Evolutionary conservation across 1,284 basidiomycete species (phyloP), one percentile per base, ranked within the genome.

Genomic region (Ustilago crameri): DNA sequence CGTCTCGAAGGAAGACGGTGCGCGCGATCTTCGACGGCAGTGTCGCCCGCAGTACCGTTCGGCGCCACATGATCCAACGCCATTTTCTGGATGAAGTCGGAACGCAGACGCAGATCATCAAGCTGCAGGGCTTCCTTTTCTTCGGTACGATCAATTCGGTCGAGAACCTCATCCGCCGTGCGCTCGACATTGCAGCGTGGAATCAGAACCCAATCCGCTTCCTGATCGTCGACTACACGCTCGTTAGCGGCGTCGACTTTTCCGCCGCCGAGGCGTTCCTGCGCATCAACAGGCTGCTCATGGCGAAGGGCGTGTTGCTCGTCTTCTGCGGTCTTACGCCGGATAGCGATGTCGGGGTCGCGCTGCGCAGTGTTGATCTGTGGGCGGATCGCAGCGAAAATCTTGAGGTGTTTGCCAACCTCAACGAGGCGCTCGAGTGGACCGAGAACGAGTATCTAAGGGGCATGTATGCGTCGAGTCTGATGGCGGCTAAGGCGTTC

Each of bases 231-330:
- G 79, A 82, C 51, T 88, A 97, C 37, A 86, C 90, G 17, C 87
- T 93, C 34, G 93, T 95, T 0, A 89, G 88, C 20, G 94, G 94
- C 0, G 90, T 98, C 26, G 95, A 98, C 84, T 91, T 98, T 87
- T 95, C 92, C 0, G 90, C 94, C 0, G 93, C 95, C 2, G 95
- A 98, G 81, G 94, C 95, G 0, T 94, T 98, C 76, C 91, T 97
- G 47, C 88, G 95, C 22, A 88, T 98, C 23, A 93, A 96, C 77
- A 87, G 95, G 12, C 82, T 98, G 17, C 86, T 98, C 22, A 86
- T 88, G 12, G 88, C 89, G 12, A 92, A 91, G 77, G 87, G 87
- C 14, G 91, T 98, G 41, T 87, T 91, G 1, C 87, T 98, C 23
- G 93, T 98, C 17, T 88, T 98, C 63, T 98, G 94, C 82, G 95